A percentile compares a stretch with the other conserved stretches of the same genome.
phyloP scores from a whole-genome alignment of 352 stramenopile species.

The Elongisporangium prolatum region DNA sequence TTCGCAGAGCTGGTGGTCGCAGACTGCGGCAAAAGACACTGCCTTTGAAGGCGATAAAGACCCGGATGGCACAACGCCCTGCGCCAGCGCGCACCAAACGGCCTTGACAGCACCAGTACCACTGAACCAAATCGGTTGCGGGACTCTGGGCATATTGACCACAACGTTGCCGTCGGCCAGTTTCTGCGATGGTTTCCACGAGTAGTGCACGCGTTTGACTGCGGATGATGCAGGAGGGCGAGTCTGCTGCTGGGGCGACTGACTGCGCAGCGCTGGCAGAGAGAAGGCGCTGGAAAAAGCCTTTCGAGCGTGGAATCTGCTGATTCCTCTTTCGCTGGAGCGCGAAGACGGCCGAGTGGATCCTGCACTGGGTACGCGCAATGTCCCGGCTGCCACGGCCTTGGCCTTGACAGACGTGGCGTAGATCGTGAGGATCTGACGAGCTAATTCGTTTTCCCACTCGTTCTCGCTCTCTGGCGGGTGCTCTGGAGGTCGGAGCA shows the following conservation, averaged over 20 bases:
- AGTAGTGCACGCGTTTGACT: slow-evolving; percentile 37
- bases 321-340: too few relatives aligned
- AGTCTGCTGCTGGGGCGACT: slow-evolving; percentile 1
- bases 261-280: slow-evolving; percentile 13
- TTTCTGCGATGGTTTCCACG: slow-evolving; percentile 59
- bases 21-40: slow-evolving; percentile 20
- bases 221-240: slow-evolving; percentile 6
- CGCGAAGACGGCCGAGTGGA: too few relatives aligned
- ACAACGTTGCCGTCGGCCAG: slow-evolving; percentile 56
- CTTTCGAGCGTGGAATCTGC: neutral
- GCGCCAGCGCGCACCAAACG: slow-evolving; percentile 73
- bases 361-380: too few relatives aligned
- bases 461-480: slow-evolving; percentile 59
- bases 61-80: slow-evolving; percentile 30
- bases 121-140: slow-evolving; percentile 81
- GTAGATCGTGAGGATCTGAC: slow-evolving; percentile 88
- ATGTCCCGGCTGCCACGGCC: slow-evolving; percentile 5
- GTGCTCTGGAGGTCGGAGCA: slow-evolving; percentile 43
- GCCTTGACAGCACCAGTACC: slow-evolving; percentile 77
- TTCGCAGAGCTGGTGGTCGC: slow-evolving; percentile 61
- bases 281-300: slow-evolving; percentile 11
- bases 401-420: slow-evolving; percentile 68
- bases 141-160: slow-evolving; percentile 78
- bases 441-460: slow-evolving; percentile 90
- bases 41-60: neutral